Evolutionary conservation across 148 eudicot species (phyloP), one percentile per base, ranked within the genome.

Genomic region (Silene latifolia): DNA sequence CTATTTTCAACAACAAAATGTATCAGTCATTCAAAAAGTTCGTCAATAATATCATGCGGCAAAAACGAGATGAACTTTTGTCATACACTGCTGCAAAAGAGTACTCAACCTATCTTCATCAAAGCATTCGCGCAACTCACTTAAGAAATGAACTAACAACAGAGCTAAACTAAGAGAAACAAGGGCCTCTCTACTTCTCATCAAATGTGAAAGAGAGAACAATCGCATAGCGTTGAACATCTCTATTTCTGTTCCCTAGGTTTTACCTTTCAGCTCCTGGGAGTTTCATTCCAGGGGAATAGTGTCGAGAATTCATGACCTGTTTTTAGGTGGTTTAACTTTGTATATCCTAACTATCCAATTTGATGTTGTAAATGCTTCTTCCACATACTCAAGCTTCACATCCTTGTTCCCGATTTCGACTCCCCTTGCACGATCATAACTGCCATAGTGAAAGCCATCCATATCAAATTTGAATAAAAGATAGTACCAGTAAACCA

Each of bases 341-440:
- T 92, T 95, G 89, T 95, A 95, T 73, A 95, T 95, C 76, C 97
- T 87, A 56, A 95, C 92, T 24, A 95, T 95, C 98, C 98, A 95
- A 83, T 95, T 95, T 44, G 97, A 90, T 59, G 98, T 95, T 2
- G 98, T 95, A 78, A 86, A 92, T 67, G 98, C 98, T 86, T 95
- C 98, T 80, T 95, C 98, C 84, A 95, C 77, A 79, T 92, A 79
- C 74, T 95, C 96, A 0, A 95, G 92, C 79, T 89, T 95, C 79
- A 95, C 89, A 75, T 95, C 96, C 84, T 95, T 95, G 67, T 95
- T 95, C 77, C 98, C 97, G 5, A 95, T 95, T 80, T 95, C 98
- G 15, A 95, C 98, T 35, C 97, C 97, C 76, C 98, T 89, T n/a
- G 98, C 98, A 72, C 98, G 89, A 85, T 95, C 98, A 83, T 84